Evolutionary conservation across 306 rosid species (phyloP), one percentile per base, ranked within the genome.

Genomic region (Styphnolobium japonicum): DNA sequence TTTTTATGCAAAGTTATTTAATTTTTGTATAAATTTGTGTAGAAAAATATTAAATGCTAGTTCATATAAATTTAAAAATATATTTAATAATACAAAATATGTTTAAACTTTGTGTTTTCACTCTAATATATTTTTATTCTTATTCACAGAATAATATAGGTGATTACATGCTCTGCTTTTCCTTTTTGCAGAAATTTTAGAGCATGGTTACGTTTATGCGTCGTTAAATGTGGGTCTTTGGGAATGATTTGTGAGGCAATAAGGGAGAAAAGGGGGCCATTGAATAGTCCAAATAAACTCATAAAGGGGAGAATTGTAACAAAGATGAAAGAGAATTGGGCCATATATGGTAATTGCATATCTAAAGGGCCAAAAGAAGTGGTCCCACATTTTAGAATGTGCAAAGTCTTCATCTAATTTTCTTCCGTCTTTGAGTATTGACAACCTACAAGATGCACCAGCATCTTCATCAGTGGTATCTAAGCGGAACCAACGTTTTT

Each of bases 221-320:
- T 90, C 73, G 66, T 73, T 80, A 80, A 89, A 83, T 64, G 91
- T 90, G 93, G 93, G 91, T 80, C 87, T 79, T 81, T 27, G 71
- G 84, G 77, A 88, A 93, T 91, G 86, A 91, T 91, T 81, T 84
- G 82, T 71, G 74, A 81, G 93, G 86, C 91, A 80, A 83, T 21
- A 80, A 84, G 87, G 61, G 56, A 60, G 36, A 52, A 25, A 82
- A 76, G 77, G 73, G 66, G 84, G 68, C 71, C 45, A 72, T 80
- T 84, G 80, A 80, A 86, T 83, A 84, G 82, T 83, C 86, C 84
- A 80, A 85, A 79, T 87, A 72, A 84, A 86, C 57, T 80, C 64
- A 45, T 81, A 85, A 85, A 88, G 88, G 55, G 78, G 29, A 72
- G 75, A 61, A 86, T 84, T 78, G 90, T 73, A 72, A 63, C 61